Evolutionary conservation across 2,329 filamentous ascomycete genomes (phyloP), one percentile per base, ranked within the genome.

Genomic region (Chrysoporthe austroafricana): DNA sequence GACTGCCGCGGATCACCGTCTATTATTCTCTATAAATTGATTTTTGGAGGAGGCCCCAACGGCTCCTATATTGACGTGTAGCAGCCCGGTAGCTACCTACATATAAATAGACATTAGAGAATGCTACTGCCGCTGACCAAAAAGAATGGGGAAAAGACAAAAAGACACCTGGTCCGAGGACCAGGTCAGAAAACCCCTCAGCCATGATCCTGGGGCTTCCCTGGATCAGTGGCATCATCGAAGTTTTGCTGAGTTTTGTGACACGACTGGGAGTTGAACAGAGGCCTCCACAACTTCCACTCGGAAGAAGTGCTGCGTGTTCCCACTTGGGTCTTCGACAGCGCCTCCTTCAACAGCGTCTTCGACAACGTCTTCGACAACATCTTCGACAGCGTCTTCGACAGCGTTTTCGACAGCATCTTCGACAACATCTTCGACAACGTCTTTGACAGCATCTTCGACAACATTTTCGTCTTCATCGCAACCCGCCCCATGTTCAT

Each of bases 131-230:
- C 36, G 36, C 4, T 39, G 36, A 39, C 36, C 9, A 39, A 26
- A 26, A 26, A 2, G 14, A 32, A 16, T 21, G 50, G 6, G n/a
- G 26, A 54, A 54, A 54, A 54, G 50, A 54, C 50, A 34, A 21
- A 21, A 32, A 21, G 21, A 14, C 6, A 21, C 4, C 50, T 21
- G 50, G 26, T 1, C 2, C 16, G 21, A 52, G 2, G 9, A 54
- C n/a, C 26, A 54, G 50, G 50, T 32, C 50, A 54, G 50, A 54
- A 54, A 54, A 54, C 50, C 50, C 50, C 36, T 39, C 36, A 9
- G 6, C 9, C 36, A 6, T 39, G 36, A 39, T 39, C 36, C 36
- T 9, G 5, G 36, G 36, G 4, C 36, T 39, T 46, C 44, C 44
- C 44, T 13, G 44, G 44, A 14, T 39, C 36, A 39, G 36, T 39